Conservation (phyloP, 768 basidiomycete species). For the Dioszegia crocea region DNA sequence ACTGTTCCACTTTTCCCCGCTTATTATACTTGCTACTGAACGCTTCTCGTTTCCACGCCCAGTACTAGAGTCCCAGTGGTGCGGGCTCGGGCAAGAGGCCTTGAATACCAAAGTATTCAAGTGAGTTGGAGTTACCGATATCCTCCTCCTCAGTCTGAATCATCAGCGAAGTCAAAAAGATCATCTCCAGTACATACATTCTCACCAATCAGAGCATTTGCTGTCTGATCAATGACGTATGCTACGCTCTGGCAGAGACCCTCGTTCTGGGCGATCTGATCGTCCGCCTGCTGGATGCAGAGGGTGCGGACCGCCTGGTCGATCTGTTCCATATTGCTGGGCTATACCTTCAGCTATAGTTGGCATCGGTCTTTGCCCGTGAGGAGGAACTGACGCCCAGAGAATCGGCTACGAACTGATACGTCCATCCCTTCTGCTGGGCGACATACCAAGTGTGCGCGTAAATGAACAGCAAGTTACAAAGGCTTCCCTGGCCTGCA, state of each 20-base stretch:
- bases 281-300: background rate
- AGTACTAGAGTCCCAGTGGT: background rate
- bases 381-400: background rate
- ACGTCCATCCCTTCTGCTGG: slow-evolving; percentile 6
- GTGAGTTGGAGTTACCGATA: background rate
- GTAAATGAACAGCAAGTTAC: slow-evolving; percentile 2
- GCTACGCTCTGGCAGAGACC: background rate
- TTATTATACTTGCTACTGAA: no score
- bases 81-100: background rate
- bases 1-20: no score
- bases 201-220: background rate
- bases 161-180: background rate
- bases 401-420: background rate
- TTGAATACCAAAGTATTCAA: slow-evolving; percentile 6
- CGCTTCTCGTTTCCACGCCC: background rate
- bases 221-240: background rate
- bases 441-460: slow-evolving; percentile 7
- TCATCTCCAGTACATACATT: background rate
- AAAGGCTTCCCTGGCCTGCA: slow-evolving; percentile 1
- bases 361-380: background rate
- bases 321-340: slow-evolving; percentile 8
- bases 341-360: background rate
- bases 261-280: background rate
- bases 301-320: background rate
- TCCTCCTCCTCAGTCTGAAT: background rate